Base-by-base conservation (phyloP, 2,329 filamentous ascomycete species). In the Rhinocladiella mackenziei region DNA sequence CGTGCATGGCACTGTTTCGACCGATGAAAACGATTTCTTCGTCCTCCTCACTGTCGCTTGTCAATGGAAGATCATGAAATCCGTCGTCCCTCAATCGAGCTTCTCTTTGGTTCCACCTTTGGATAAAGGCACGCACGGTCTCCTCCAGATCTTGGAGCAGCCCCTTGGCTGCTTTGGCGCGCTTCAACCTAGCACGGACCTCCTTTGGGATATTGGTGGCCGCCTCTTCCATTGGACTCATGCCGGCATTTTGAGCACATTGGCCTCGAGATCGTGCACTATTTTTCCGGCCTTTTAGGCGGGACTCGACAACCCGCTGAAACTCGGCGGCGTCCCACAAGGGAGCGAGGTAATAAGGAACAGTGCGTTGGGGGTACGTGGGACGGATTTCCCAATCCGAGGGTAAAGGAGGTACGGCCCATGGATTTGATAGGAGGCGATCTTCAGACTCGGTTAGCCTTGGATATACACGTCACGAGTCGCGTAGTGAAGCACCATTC, bases 1-100 rank as follows among this genome's bases (percentile, higher is more conserved):
- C 65, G 65, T 78, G 63, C 81, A 83, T 75, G 69, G 81, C 62
- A 58, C 78, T 76, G 44, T 81, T 78, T 7, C 78, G 71, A 1
- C 86, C 89, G 4, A 94, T 81, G 63, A 96, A 96, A 8, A 96
- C 89, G 54, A 96, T 88, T 67, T 95, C 88, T 51, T 95, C 89
- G 50, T 94, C 88, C 20, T 77, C 76, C 29, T 72, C 73, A 41
- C 48, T 40, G 28, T 53, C 45, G 15, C 50, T 45, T 13, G 56
- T 51, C 10, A 64, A 61, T 20, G 70, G 65, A 1, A 69, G 65
- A 53, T 71, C 67, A 7, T 69, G 66, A 42, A 69, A 60, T 30
- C 69, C 68, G 36, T 74, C 68, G 41, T 67, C 66, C 22, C 47
- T 33, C 10, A 72, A 64, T 51, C 73, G 63, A 17, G 68, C 65